Evolutionary conservation across 2,329 filamentous ascomycete species (phyloP), one percentile per base, ranked within the genome.

Genomic region (Aureobasidium namibiae): DNA sequence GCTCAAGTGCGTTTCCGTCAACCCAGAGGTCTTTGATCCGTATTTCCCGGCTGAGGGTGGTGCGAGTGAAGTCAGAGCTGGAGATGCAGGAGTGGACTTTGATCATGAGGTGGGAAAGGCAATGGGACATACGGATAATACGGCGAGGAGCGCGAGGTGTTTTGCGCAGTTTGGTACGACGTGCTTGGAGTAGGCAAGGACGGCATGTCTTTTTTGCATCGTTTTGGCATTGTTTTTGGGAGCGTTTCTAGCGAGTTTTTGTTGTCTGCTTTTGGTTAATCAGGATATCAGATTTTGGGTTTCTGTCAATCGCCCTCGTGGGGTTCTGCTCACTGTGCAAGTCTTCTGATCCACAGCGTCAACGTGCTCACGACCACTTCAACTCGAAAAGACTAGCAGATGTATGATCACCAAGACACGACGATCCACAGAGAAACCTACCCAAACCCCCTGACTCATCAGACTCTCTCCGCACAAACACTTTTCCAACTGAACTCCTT

Each of bases 21-120:
- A 72, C 50, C 73, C 71, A 10, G 70, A 73, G 49, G 54, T 74
- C 24, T 70, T 73, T 60, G 67, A 71, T 61, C 68, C 70, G 57
- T 72, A 74, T 60, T 62, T 66, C 33, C 70, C 72, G 8, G 67
- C 68, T 8, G 61, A 60, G 16, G 69, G 65, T 4, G 66, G 65
- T 11, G 60, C 63, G 26, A 69, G 67, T 34, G 65, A 68, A 53
- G 48, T 65, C n/a, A 61, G 62, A 9, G 65, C 66, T 60, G 65
- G 65, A 1, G 57, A 67, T 48, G 48, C 45, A 4, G 61, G 46
- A 29, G 44, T 52, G 18, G 60, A 56, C 6, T 31, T 60, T 33
- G 60, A 65, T 31, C 65, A 67, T 29, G 61, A 65, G 2, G 48
- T 69, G 36, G 71, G 71, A 50, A 60, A 60, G 24, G 61, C 63